A percentile compares a stretch with the other conserved stretches of the same genome.
These are phyloP conservation scores for Carnegiea gigantea DNA, from an alignment of 179 eudicot species.

Conservation along the genomic window DNA sequence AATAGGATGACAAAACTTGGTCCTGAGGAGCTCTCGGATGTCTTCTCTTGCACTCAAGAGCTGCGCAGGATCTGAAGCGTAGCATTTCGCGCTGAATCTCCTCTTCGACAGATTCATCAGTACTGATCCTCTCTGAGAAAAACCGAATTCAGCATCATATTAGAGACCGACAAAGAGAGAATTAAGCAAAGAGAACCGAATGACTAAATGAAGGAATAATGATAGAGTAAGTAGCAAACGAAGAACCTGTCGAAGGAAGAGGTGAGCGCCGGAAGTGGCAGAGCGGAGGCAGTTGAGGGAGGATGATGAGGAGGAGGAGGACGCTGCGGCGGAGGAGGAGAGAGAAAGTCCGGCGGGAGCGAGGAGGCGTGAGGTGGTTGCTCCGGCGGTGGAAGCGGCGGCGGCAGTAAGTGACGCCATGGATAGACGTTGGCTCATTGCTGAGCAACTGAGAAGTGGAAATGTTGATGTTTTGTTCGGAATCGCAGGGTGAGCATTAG, in stretches of 20 bases:
- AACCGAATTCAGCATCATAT: background rate
- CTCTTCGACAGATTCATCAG: constrained; percentile 24
- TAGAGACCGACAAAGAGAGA: background rate
- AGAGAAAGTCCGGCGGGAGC: constrained; percentile 28
- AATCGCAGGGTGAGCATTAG: background rate
- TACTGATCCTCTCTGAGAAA: constrained; percentile 29
- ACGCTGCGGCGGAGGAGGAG: background rate
- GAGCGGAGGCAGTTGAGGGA: constrained; percentile 50
- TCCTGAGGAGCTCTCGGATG: constrained; percentile 61
- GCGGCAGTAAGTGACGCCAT: constrained; percentile 24
- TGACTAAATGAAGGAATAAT: too few relatives aligned
- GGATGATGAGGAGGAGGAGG: constrained; percentile 19
- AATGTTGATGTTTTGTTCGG: too few relatives aligned
- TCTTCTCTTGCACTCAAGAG: constrained; percentile 78
- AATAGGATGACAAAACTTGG: constrained; percentile 75
- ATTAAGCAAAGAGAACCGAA: too few relatives aligned
- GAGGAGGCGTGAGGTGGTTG: constrained; percentile 43
- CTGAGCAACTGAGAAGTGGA: too few relatives aligned
- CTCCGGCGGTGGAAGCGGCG: constrained; percentile 27
- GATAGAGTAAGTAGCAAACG: background rate
- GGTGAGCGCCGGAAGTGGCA: constrained; percentile 41
- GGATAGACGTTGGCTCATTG: constrained; percentile 34
- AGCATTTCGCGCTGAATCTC: constrained; percentile 52
- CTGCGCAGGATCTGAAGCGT: constrained; percentile 68
- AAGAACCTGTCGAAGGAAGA: constrained; percentile 45